Conservation (phyloP, 805 yeast genomes). For the Yarrowia divulgata region DNA sequence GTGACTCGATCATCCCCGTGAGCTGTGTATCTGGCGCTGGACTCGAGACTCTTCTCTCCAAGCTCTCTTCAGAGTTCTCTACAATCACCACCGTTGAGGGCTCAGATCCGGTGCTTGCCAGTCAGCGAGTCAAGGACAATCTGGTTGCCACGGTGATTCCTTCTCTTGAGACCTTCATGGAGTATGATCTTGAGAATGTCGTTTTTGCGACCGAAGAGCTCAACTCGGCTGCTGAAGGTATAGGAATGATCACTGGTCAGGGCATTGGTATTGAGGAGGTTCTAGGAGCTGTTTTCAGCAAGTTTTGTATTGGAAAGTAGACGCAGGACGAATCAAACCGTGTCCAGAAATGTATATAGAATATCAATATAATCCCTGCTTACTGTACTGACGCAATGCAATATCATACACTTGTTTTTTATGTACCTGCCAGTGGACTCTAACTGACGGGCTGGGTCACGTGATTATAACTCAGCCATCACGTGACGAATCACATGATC, state of each 20-base stretch:
- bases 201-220: conserved; percentile 83
- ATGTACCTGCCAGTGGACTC: conserved; percentile 7
- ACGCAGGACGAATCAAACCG: not conserved
- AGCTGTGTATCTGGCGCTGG: conserved; percentile 73
- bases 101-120: conserved; percentile 69
- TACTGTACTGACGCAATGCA: not conserved
- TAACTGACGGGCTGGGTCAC: not conserved
- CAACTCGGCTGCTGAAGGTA: conserved; percentile 77
- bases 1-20: conserved; percentile 48
- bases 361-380: too few relatives aligned
- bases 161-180: conserved; percentile 71
- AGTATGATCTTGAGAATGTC: conserved; percentile 61
- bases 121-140: conserved; percentile 78
- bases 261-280: conserved; percentile 89
- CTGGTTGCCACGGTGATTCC: conserved; percentile 75
- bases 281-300: conserved; percentile 87
- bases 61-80: conserved; percentile 53
- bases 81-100: conserved; percentile 56
- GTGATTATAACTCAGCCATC: too few relatives aligned
- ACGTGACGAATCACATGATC: not conserved
- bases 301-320: conserved; percentile 92
- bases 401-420: conserved; percentile 6
- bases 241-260: conserved; percentile 91
- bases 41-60: conserved; percentile 59
- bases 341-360: not conserved